Conservation (phyloP, 2,329 filamentous ascomycete species). For the Claviceps pusilla region DNA sequence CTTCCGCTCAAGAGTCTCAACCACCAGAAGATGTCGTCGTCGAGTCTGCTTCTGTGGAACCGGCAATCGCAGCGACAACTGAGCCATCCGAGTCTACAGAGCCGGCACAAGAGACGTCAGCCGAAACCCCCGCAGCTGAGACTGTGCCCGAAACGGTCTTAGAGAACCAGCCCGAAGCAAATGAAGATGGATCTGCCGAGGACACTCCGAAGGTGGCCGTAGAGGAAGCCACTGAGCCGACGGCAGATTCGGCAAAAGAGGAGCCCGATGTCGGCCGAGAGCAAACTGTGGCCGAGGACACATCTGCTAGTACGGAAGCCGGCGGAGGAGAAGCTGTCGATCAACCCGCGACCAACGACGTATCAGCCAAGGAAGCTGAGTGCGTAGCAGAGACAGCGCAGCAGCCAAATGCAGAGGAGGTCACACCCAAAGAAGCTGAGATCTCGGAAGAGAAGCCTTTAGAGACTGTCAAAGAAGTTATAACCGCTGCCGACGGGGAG, state of each 20-base stretch:
- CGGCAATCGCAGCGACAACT: neutral
- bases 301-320: neutral
- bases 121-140: neutral
- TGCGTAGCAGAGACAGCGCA: neutral
- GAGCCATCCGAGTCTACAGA: neutral
- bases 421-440: neutral
- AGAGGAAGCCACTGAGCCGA: neutral
- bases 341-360: neutral
- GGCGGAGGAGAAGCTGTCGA: neutral
- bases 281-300: neutral
- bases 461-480: neutral
- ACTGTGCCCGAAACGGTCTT: neutral
- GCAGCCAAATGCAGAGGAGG: neutral
- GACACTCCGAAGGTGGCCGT: neutral
- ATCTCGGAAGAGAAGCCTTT: neutral
- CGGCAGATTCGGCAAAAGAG: neutral
- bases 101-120: neutral
- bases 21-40: neutral
- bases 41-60: neutral
- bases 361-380: neutral
- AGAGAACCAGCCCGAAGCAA: neutral
- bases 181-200: slow-evolving; percentile 1
- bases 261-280: neutral
- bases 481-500: neutral
- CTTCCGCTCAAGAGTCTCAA: neutral